phyloP scores from a whole-genome alignment of 805 yeast species.

The Peterozyma toletana region DNA sequence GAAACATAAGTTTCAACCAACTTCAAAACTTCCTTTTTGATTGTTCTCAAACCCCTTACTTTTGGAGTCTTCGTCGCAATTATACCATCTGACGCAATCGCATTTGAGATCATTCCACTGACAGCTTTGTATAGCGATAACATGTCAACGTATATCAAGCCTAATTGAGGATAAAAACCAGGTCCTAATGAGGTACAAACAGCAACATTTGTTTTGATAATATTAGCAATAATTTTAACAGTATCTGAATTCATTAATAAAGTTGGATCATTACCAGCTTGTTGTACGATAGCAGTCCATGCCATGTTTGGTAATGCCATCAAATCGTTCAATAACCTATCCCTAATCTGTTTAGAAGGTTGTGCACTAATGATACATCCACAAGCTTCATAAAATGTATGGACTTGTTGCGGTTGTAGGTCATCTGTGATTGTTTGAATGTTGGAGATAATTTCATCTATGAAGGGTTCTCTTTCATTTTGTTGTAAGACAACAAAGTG shows the following conservation, averaged over 20 bases:
- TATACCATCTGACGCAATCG: conserved; percentile 73
- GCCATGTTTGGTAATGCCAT: conserved; percentile 94
- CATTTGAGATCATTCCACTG: conserved; percentile 72
- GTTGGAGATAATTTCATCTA: conserved; percentile 79
- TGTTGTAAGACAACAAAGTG: conserved; percentile 88
- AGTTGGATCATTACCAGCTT: conserved; percentile 78
- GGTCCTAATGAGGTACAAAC: conserved; percentile 94
- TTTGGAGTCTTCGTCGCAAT: conserved; percentile 93
- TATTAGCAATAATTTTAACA: conserved; percentile 87
- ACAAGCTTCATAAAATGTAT: conserved; percentile 96
- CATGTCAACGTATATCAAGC: conserved; percentile 82
- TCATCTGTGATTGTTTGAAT: conserved; percentile 86
- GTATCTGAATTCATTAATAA: conserved; percentile 71
- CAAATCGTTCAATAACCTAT: conserved; percentile 63
- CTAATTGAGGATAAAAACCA: conserved; percentile 82
- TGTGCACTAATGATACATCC: conserved; percentile 91
- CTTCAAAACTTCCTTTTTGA: conserved; percentile 88
- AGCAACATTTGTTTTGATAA: conserved; percentile 91
- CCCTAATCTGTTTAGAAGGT: conserved; percentile 59
- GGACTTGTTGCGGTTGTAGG: conserved; percentile 94
- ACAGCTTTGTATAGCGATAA: conserved; percentile 84
- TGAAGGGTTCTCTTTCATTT: conserved; percentile 83
- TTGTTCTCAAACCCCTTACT: conserved; percentile 91
- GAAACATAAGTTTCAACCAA: conserved; percentile 83
- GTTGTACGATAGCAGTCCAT: conserved; percentile 84